Conservation (phyloP, 441 rosid species). For the Hypseocharis bilobata region DNA sequence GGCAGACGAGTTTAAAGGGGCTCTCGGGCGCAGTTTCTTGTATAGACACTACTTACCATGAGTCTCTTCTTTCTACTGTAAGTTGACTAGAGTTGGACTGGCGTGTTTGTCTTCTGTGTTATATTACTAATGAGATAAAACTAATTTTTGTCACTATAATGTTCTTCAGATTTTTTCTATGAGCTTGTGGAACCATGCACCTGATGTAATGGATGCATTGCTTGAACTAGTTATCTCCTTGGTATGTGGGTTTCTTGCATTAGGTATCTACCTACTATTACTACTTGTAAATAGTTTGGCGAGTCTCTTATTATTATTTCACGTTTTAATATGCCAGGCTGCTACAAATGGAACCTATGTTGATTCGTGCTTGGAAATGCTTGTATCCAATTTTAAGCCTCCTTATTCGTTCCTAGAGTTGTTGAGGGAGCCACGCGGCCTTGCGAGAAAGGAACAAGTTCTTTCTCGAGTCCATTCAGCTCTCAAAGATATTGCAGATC, state of each 20-base stretch:
- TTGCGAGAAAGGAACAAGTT: slow-evolving; percentile 49
- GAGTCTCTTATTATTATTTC: background rate
- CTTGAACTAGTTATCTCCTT: slow-evolving; percentile 48
- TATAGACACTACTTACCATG: slow-evolving; percentile 45
- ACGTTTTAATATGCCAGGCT: slow-evolving; percentile 38
- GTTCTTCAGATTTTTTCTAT: slow-evolving; percentile 51
- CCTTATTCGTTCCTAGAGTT: slow-evolving; percentile 35
- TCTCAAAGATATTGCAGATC: slow-evolving; percentile 35
- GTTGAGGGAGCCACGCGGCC: slow-evolving; percentile 35
- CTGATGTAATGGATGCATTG: slow-evolving; percentile 64
- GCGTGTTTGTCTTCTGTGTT: background rate
- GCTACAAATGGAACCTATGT: slow-evolving; percentile 57
- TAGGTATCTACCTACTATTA: background rate
- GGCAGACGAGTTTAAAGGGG: slow-evolving; percentile 53
- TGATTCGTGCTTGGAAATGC: slow-evolving; percentile 59
- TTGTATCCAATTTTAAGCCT: slow-evolving; percentile 57
- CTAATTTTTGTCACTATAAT: background rate
- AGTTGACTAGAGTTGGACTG: slow-evolving; percentile 24
- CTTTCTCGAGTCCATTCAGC: slow-evolving; percentile 60
- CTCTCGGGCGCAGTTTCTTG: slow-evolving; percentile 58
- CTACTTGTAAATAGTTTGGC: background rate
- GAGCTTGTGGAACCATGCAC: slow-evolving; percentile 63
- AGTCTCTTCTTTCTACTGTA: slow-evolving; percentile 54
- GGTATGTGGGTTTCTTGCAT: slow-evolving; percentile 33
- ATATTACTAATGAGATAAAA: background rate